Percentiles rank a stretch among this genome's conserved stretches.
phyloP scores from a whole-genome alignment of 371 early-diverging fungal genomes.

The Mucor saturninus region DNA sequence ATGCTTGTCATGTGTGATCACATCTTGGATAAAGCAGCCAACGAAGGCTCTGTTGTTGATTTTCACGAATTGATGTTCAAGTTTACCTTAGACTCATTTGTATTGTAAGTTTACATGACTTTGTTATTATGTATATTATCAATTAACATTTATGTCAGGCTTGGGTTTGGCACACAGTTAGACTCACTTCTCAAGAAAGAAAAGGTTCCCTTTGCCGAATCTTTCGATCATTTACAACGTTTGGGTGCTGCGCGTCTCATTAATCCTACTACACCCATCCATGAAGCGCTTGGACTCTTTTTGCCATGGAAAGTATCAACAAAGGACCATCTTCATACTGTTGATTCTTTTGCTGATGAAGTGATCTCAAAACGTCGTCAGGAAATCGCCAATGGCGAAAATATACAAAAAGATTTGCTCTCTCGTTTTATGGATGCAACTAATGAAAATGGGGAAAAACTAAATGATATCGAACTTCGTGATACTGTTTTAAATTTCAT shows the following conservation, averaged over 20 bases:
- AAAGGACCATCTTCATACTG: conserved; percentile 32
- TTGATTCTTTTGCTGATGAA: conserved; percentile 50
- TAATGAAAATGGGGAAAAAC: conserved; percentile 42
- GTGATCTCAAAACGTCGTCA: conserved; percentile 48
- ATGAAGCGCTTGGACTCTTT: conserved; percentile 35
- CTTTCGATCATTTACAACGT: conserved; percentile 56
- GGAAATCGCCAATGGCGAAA: conserved; percentile 26
- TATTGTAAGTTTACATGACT: conserved; percentile 32
- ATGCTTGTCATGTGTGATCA: conserved; percentile 29
- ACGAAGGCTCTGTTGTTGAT: conserved; percentile 33
- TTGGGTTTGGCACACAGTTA: conserved; percentile 49
- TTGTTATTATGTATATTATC: neutral
- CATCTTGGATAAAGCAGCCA: conserved; percentile 36
- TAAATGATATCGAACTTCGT: conserved; percentile 50
- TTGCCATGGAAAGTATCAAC: conserved; percentile 38
- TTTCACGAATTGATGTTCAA: conserved; percentile 51
- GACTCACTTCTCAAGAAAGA: conserved; percentile 26
- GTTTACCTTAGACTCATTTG: conserved; percentile 65
- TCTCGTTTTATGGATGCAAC: conserved; percentile 39
- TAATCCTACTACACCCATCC: conserved; percentile 40
- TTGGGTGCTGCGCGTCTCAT: conserved; percentile 29
- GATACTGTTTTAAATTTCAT: conserved; percentile 57
- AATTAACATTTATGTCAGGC: conserved; percentile 13
- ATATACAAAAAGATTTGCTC: conserved; percentile 39
- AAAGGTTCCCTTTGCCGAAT: conserved; percentile 53